A percentile compares a stretch with the other conserved stretches of the same genome.
These are phyloP conservation scores for Leccinum longicurvipes DNA, from an alignment of 768 basidiomycete genomes.

Conservation along the genomic window DNA sequence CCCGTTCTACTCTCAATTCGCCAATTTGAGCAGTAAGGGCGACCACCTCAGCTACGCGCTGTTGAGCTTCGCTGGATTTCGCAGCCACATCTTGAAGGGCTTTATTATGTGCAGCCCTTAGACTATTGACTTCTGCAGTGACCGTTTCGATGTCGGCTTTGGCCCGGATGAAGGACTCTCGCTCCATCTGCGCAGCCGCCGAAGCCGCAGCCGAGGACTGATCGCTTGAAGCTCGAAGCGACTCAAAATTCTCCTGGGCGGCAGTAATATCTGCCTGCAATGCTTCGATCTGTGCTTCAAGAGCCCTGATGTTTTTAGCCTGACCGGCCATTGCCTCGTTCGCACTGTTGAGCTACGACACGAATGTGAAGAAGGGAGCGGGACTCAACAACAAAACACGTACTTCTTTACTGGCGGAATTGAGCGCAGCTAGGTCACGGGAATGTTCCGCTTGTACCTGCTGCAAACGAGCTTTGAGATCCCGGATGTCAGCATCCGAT, in stretches of 20 bases:
- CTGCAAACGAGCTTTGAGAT: constrained; percentile 40
- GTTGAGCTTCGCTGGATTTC: constrained; percentile 46
- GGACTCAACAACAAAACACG: constrained; percentile 10
- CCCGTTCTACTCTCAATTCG: constrained; percentile 59
- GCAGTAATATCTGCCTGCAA: constrained; percentile 50
- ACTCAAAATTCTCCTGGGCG: constrained; percentile 52
- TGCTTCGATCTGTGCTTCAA: constrained; percentile 48
- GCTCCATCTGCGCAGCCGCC: constrained; percentile 56
- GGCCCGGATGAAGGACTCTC: constrained; percentile 60
- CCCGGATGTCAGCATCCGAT: constrained; percentile 47
- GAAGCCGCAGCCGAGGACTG: constrained; percentile 41
- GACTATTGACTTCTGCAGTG: constrained; percentile 46
- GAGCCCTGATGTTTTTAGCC: constrained; percentile 41
- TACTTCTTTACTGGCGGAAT: constrained; percentile 51
- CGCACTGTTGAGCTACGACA: constrained; percentile 49
- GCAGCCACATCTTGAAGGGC: constrained; percentile 46
- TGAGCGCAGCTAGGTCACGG: constrained; percentile 32
- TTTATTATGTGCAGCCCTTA: constrained; percentile 49
- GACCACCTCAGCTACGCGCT: constrained; percentile 41
- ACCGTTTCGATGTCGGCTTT: constrained; percentile 59
- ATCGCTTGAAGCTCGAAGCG: constrained; percentile 45
- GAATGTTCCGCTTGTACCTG: constrained; percentile 31
- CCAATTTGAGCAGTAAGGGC: constrained; percentile 48
- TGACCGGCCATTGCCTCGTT: constrained; percentile 41
- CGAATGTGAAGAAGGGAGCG: constrained; percentile 1